phyloP scores from a whole-genome alignment of 352 stramenopile species.

The Globisporangium abappressorium region DNA sequence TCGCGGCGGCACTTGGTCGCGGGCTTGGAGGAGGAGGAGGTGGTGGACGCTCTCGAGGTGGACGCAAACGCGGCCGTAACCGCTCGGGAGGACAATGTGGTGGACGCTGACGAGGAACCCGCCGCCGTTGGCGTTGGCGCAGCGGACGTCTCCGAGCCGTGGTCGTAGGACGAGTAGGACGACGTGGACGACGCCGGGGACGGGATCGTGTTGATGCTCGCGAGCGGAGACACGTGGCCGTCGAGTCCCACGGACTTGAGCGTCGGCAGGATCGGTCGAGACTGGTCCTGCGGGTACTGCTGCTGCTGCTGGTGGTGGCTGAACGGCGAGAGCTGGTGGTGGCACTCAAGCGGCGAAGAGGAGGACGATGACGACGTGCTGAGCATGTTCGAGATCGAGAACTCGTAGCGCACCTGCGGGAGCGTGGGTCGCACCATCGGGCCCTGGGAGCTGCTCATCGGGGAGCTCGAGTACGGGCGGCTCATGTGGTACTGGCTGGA shows the following conservation, averaged over 20 bases:
- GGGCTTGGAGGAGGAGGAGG: slow-evolving; percentile 4
- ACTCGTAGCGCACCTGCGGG: slow-evolving; percentile 13
- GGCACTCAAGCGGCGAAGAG: background rate
- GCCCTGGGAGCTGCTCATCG: background rate
- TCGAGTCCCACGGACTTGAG: slow-evolving; percentile 8
- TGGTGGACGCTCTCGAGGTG: slow-evolving; percentile 20
- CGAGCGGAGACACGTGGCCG: slow-evolving; percentile 5
- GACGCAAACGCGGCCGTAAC: background rate
- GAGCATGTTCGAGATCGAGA: slow-evolving; percentile 19
- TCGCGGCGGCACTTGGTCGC: slow-evolving; percentile 55
- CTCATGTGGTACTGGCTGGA: slow-evolving; percentile 10
- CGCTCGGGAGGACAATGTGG: background rate
- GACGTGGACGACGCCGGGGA: slow-evolving; percentile 16
- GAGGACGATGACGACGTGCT: slow-evolving; percentile 5
- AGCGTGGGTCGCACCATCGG: slow-evolving; percentile 7
- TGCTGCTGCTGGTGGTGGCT: background rate
- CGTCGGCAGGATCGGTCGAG: slow-evolving; percentile 7
- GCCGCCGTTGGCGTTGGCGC: background rate
- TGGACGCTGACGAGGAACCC: background rate
- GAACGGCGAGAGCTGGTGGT: background rate
- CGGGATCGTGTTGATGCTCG: slow-evolving; percentile 3
- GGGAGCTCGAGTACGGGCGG: background rate
- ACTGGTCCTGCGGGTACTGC: slow-evolving; percentile 1
- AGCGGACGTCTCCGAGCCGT: slow-evolving; percentile 4
- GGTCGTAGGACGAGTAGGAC: slow-evolving; percentile 17